Percentiles rank a stretch among this genome's conserved stretches.
Conservation (phyloP, 495 filamentous ascomycete species). For the Penicillium mononematosum region DNA sequence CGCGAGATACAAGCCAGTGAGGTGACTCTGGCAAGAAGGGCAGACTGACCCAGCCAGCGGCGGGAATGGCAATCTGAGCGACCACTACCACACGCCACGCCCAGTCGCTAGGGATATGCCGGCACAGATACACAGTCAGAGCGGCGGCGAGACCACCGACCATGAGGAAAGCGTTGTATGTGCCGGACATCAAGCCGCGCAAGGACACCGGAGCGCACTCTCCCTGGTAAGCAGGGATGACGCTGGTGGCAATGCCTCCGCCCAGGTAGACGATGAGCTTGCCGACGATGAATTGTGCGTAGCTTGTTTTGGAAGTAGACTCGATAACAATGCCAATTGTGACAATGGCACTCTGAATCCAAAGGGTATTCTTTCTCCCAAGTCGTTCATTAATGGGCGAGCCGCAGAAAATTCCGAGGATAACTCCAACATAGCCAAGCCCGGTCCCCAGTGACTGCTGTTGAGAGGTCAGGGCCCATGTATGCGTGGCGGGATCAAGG, state of each 20-base stretch:
- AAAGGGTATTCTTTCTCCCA: conserved; percentile 5
- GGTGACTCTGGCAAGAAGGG: conserved; percentile 63
- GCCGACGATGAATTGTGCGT: conserved; percentile 6
- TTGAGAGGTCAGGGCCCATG: not conserved
- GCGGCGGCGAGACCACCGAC: conserved; percentile 1
- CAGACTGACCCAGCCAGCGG: conserved; percentile 46
- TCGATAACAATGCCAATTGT: conserved; percentile 7
- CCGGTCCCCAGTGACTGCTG: conserved; percentile 7
- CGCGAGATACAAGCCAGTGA: conserved; percentile 55
- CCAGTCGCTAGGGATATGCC: conserved; percentile 1
- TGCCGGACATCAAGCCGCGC: conserved; percentile 5
- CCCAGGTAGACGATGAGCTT: conserved; percentile 7
- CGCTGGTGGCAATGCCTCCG: conserved; percentile 8
- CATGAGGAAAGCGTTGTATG: conserved; percentile 11
- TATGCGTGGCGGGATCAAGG: not conserved
- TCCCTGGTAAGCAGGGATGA: conserved; percentile 6
- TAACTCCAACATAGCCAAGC: conserved; percentile 8
- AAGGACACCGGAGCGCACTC: conserved; percentile 8
- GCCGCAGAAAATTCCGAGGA: conserved; percentile 3
- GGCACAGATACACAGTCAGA: conserved; percentile 11
- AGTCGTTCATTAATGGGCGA: conserved; percentile 5
- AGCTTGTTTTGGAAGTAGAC: not conserved
- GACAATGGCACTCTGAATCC: not conserved
- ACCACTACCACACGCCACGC: conserved; percentile 11
- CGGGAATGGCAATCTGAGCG: conserved; percentile 40